Evolutionary conservation across 176 grass and related monocot genomes (phyloP), one percentile per base, ranked within the genome.

Genomic region (Carex parvula): DNA sequence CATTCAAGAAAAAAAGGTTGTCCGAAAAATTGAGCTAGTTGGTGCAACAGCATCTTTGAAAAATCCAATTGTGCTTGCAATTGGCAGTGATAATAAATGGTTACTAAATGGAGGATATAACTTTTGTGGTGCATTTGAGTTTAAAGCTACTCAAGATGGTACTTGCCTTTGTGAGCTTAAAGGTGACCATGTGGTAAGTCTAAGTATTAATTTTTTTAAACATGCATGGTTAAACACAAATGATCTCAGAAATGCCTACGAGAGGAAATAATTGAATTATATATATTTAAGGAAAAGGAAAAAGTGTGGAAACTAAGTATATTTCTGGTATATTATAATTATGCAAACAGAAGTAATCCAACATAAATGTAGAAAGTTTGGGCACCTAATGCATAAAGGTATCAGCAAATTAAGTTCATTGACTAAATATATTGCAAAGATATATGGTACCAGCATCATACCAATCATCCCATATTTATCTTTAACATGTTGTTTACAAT

Each of bases 71-170:
- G 58, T 83, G n/a, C 83, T 97, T 53, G 92, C 92, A 87, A 87
- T 90, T 67, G 88, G 89, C 41, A 76, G 60, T 29, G 88, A 94
- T 30, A 91, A 83, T 53, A 89, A 92, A 55, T 97, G 92, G 94
- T 83, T 61, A 52, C 77, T 97, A 65, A 92, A 83, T 65, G 58
- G 20, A 48, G 12, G 2, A 58, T 90, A 75, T 30, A 88, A 65
- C n/a, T 37, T 94, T 73, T 92, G 83, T 33, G 67, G 93, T 17
- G 32, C 21, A 12, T 44, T 52, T 80, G 86, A 90, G 13, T 72
- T 83, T 11, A 84, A 78, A 74, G 50, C 77, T 16, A 77, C n/a
- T 70, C 63, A 83, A 73, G 79, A 94, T 89, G 1, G 1, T 46
- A 46, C 42, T 46, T 84, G 46, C 42, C 66, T 84, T n/a, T 86